Evolutionary conservation across 192 early-diverging fungal species (phyloP).

Genomic region (Phlyctochytrium arcticum): DNA sequence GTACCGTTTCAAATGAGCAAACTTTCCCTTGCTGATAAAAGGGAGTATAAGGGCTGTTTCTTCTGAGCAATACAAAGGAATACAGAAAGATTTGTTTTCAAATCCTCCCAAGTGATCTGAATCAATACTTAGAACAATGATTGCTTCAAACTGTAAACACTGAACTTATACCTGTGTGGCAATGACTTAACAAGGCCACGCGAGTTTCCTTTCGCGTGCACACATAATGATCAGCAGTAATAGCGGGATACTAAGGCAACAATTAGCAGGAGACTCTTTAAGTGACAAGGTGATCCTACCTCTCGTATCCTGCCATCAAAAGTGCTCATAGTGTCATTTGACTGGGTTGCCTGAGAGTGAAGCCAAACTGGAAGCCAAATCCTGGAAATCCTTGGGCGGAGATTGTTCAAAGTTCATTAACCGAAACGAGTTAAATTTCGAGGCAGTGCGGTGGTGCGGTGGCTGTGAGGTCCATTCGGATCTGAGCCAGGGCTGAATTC

Average conservation of each 20-base stretch:
- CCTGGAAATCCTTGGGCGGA: too few relatives aligned
- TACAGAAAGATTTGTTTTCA: conserved; percentile 20
- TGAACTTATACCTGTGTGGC: conserved; percentile 30
- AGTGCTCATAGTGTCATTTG: conserved; percentile 46
- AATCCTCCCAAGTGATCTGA: conserved; percentile 45
- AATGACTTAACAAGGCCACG: conserved; percentile 41
- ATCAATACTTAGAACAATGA: background rate
- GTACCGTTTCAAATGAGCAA: background rate
- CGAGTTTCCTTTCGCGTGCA: conserved; percentile 13
- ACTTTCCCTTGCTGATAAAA: background rate
- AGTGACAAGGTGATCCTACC: background rate
- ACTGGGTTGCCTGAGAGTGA: too few relatives aligned
- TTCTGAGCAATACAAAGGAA: conserved; percentile 46
- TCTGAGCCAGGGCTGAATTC: too few relatives aligned
- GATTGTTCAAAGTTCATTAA: too few relatives aligned
- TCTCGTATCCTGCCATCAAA: conserved; percentile 50
- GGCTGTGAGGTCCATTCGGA: too few relatives aligned
- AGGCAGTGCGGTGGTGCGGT: too few relatives aligned
- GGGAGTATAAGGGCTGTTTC: conserved; percentile 41
- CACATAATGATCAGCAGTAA: conserved; percentile 39
- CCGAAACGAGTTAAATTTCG: too few relatives aligned
- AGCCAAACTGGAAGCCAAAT: too few relatives aligned
- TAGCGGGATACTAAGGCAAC: conserved; percentile 36
- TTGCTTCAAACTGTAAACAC: background rate
- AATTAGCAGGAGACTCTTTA: background rate